A percentile compares a stretch with the other conserved stretches of the same genome.
These are phyloP conservation scores for Quercus mongolica DNA, from an alignment of 306 rosid species.

Conservation along the genomic window DNA sequence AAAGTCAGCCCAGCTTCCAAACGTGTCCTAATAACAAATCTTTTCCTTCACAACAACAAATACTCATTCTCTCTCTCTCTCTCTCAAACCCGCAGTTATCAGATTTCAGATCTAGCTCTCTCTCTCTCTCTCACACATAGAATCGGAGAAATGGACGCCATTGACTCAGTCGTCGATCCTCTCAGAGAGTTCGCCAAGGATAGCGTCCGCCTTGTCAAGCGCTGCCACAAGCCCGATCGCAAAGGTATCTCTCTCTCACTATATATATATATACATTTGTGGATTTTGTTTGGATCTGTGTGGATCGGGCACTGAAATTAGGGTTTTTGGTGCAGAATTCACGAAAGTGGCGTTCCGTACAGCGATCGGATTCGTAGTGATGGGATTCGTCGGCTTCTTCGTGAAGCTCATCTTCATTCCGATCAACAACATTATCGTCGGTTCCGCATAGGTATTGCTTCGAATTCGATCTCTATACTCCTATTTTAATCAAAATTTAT, in stretches of 20 bases:
- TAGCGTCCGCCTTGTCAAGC: slow-evolving; percentile 24
- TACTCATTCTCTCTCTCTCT: background rate
- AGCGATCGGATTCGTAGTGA: slow-evolving; percentile 25
- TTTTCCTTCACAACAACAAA: background rate
- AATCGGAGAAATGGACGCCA: slow-evolving; percentile 18
- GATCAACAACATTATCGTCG: slow-evolving; percentile 26
- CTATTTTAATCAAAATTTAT: too few species aligned
- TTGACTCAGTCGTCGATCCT: slow-evolving; percentile 25
- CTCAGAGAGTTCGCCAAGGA: slow-evolving; percentile 30
- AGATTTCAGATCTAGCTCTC: slow-evolving; percentile 6
- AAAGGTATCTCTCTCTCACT: background rate
- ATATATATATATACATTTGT: background rate
- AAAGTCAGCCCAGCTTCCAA: background rate
- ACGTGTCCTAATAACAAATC: background rate
- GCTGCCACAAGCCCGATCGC: slow-evolving; percentile 29
- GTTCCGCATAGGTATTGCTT: slow-evolving; percentile 14
- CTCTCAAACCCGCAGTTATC: background rate
- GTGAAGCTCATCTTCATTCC: slow-evolving; percentile 29
- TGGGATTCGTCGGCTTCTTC: slow-evolving; percentile 31
- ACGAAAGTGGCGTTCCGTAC: slow-evolving; percentile 25
- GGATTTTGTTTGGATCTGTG: background rate
- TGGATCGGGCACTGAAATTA: background rate
- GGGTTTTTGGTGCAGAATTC: slow-evolving; percentile 9
- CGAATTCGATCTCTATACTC: background rate
- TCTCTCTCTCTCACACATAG: background rate